Evolutionary conservation across 208 protist genomes (phyloP).

Genomic region (Trichomonas tenax): DNA sequence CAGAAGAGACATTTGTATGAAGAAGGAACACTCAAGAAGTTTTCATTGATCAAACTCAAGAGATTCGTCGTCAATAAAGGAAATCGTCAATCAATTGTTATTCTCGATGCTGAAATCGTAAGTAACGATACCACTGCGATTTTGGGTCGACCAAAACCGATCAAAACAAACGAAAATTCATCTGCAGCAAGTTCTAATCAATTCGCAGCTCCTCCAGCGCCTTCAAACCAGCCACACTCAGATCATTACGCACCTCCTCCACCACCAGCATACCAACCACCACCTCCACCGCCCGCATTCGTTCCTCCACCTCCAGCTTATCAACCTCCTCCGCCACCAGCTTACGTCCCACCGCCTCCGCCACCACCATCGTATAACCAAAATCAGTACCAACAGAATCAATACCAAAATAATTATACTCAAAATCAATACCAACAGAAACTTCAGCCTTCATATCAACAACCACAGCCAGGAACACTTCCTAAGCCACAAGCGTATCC

Average conservation of each 20-base stretch:
- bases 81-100: neutral
- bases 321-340: neutral
- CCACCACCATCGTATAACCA: neutral
- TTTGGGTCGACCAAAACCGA: neutral
- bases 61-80: neutral
- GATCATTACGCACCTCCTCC: neutral
- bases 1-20: neutral
- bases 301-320: neutral
- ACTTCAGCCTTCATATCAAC: neutral
- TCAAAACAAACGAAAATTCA: neutral
- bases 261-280: neutral
- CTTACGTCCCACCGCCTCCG: neutral
- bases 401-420: neutral
- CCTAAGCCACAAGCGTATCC: neutral
- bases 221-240: neutral
- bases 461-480: neutral
- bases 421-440: neutral
- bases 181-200: neutral
- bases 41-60: neutral
- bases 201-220: neutral
- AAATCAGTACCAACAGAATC: neutral
- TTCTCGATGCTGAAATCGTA: neutral
- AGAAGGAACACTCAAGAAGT: neutral
- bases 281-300: neutral
- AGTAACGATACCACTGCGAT: neutral